A percentile compares a stretch with the other conserved stretches of the same genome.
These are phyloP conservation scores for Pistacia atlantica DNA, from an alignment of 345 rosid genomes.

Conservation along the genomic window DNA sequence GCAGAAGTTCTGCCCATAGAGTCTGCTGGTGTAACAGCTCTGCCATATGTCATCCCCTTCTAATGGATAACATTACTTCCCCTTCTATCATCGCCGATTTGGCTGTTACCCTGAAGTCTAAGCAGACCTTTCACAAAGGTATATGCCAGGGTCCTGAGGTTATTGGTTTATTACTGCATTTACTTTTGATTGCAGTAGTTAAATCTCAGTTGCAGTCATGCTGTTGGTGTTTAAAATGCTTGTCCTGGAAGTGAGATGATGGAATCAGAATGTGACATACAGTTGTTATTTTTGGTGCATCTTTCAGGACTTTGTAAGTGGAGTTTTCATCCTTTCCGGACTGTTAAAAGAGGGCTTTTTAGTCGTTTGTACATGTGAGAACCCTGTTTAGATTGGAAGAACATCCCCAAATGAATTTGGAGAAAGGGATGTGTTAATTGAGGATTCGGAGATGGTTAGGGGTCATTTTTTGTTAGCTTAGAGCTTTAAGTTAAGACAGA, in stretches of 20 bases:
- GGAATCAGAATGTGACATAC: slow-evolving; percentile 4
- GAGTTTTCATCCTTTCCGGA: slow-evolving; percentile 14
- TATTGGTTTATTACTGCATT: slow-evolving; percentile 11
- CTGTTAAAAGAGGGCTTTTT: not conserved
- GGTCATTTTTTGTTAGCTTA: slow-evolving; percentile 12
- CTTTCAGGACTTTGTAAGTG: slow-evolving; percentile 4
- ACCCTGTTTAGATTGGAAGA: slow-evolving; percentile 6
- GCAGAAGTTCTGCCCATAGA: slow-evolving; percentile 58
- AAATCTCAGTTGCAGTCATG: slow-evolving; percentile 10
- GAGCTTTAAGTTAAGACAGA: slow-evolving; percentile 5
- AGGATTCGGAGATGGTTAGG: slow-evolving; percentile 6
- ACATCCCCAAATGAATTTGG: slow-evolving; percentile 5
- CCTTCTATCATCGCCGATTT: slow-evolving; percentile 6
- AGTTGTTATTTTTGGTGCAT: slow-evolving; percentile 10
- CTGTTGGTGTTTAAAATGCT: slow-evolving; percentile 11
- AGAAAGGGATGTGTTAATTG: slow-evolving; percentile 15
- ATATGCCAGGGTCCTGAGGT: slow-evolving; percentile 9
- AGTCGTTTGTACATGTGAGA: not conserved
- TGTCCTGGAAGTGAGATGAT: slow-evolving; percentile 15
- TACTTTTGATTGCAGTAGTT: slow-evolving; percentile 11
- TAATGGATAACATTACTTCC: slow-evolving; percentile 34
- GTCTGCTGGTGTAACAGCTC: slow-evolving; percentile 57
- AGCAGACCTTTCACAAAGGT: slow-evolving; percentile 3
- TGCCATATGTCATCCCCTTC: slow-evolving; percentile 77
- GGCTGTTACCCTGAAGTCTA: not conserved